Evolutionary conservation across 495 filamentous ascomycete genomes (phyloP).

Genomic region (Aspergillus wentii): DNA sequence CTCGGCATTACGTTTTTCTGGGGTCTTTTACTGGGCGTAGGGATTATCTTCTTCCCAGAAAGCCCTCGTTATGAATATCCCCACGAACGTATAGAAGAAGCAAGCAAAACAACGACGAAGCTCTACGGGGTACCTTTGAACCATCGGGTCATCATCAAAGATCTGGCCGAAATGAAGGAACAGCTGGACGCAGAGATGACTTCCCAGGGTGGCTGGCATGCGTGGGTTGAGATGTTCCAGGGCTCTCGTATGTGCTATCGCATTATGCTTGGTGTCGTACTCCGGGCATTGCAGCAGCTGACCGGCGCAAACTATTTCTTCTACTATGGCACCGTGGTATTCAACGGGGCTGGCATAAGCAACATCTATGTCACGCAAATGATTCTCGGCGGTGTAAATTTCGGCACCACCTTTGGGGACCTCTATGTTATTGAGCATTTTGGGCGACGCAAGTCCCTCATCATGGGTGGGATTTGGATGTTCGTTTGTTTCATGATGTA

Average conservation of each 20-base stretch:
- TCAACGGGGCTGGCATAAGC: conserved; percentile 54
- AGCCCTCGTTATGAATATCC: conserved; percentile 67
- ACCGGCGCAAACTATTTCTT: conserved; percentile 60
- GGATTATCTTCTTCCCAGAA: conserved; percentile 66
- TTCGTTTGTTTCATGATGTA: conserved; percentile 67
- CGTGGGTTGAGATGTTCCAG: conserved; percentile 44
- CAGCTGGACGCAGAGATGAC: conserved; percentile 52
- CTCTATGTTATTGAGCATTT: conserved; percentile 65
- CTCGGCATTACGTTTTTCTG: conserved; percentile 72
- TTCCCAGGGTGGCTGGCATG: conserved; percentile 48
- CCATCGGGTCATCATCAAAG: conserved; percentile 55
- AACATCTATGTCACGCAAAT: conserved; percentile 65
- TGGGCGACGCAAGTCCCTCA: conserved; percentile 61
- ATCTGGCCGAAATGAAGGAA: conserved; percentile 60
- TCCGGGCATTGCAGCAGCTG: conserved; percentile 50
- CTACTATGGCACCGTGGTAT: conserved; percentile 70
- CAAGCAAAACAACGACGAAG: conserved; percentile 59
- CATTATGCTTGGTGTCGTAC: conserved; percentile 55
- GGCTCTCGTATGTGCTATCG: conserved; percentile 66
- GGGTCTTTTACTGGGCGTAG: conserved; percentile 63
- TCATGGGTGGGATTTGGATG: conserved; percentile 64
- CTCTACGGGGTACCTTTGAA: conserved; percentile 63
- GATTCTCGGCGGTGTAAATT: conserved; percentile 69
- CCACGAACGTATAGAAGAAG: conserved; percentile 53
- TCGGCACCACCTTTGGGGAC: conserved; percentile 62